Percentiles rank a stretch among this genome's conserved stretches.
These are phyloP conservation scores for Solanum hybrid DNA, from an alignment of 305 asterid species.

Conservation along the genomic window DNA sequence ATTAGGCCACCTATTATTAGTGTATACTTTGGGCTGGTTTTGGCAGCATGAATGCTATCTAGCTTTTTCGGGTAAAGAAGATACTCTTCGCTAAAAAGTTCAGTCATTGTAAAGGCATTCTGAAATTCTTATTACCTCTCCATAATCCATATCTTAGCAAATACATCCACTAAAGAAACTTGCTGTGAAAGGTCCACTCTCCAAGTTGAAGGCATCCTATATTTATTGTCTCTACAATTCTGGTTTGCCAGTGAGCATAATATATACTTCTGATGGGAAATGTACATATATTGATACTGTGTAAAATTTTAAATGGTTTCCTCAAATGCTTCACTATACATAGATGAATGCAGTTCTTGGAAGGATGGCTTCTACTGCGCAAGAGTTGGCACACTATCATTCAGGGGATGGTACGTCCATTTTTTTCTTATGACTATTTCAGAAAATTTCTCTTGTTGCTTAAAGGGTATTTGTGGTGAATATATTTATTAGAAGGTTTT, in stretches of 20 bases:
- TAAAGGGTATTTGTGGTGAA: neutral
- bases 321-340: constrained; percentile 8
- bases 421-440: constrained; percentile 1
- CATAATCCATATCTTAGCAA: neutral
- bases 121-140: neutral
- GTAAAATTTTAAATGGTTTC: neutral
- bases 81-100: neutral
- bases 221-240: neutral
- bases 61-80: neutral
- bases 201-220: neutral
- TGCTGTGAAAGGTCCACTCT: neutral
- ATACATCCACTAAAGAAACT: neutral
- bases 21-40: neutral
- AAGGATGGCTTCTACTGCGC: constrained; percentile 83
- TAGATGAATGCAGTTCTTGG: constrained; percentile 95
- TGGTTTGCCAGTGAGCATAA: neutral
- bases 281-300: neutral
- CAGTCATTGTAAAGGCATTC: neutral
- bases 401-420: constrained; percentile 74
- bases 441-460: neutral
- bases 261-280: neutral
- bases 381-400: constrained; percentile 90
- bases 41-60: neutral
- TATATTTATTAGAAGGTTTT: neutral
- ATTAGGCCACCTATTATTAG: neutral